A percentile compares a stretch with the other conserved stretches of the same genome.
Evolutionary conservation across 176 grass and related monocot genomes (phyloP).

Genomic region (Cymbopogon citratus): DNA sequence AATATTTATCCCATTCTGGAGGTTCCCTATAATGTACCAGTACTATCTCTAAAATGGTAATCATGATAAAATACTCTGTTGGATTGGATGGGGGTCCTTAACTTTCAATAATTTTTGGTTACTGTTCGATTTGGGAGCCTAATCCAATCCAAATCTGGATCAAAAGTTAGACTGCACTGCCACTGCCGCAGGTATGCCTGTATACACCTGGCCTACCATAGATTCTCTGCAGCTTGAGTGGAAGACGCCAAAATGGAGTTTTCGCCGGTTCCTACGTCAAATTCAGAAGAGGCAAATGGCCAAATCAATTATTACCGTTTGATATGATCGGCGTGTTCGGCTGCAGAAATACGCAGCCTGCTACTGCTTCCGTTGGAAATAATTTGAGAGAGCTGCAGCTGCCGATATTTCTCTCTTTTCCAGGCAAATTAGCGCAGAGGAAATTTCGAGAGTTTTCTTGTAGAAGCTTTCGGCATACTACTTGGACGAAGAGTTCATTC

Average conservation of each 20-base stretch:
- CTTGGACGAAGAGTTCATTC: too few relatives aligned
- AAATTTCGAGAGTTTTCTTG: too few relatives aligned
- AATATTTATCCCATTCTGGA: neutral
- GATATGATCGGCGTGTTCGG: too few relatives aligned
- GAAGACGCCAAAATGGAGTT: neutral
- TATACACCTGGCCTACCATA: neutral
- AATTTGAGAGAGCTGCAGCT: too few relatives aligned
- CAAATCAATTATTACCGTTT: too few relatives aligned
- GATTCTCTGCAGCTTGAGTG: neutral
- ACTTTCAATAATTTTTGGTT: neutral
- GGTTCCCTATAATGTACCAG: neutral
- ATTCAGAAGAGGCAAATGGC: neutral
- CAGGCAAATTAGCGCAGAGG: too few relatives aligned
- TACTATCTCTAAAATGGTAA: neutral
- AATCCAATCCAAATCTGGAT: slow-evolving; percentile 10
- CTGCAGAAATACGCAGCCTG: too few relatives aligned
- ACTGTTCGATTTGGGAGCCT: neutral
- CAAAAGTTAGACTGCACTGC: neutral
- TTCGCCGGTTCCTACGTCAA: neutral
- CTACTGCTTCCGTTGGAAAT: too few relatives aligned
- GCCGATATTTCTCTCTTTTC: too few relatives aligned
- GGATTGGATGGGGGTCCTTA: neutral
- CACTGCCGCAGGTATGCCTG: neutral
- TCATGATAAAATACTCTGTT: neutral
- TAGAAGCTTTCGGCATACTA: too few relatives aligned